Base-by-base conservation (phyloP, 306 rosid species). In the Hylodesmum podocarpum region DNA sequence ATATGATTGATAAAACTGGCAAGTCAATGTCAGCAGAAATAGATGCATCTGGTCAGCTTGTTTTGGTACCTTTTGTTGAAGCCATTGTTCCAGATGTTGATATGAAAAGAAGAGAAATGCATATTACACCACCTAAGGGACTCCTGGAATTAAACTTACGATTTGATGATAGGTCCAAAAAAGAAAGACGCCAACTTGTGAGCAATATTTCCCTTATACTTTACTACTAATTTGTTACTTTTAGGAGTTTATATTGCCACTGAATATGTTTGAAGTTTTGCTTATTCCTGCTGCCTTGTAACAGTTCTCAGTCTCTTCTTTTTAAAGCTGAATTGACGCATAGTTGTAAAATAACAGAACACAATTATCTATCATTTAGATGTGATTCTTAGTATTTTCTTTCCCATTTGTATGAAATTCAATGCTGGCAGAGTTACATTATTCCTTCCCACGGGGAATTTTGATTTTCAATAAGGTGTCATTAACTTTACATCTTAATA, bases 141-240 rank as follows among this genome's bases (percentile, higher is more conserved):
- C 99, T 95, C 51, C 85, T 95, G 46, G 97, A 92, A 73, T 78
- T 95, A 84, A 95, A 95, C 77, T 82, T 92, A 66, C 89, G 88
- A 62, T 83, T 73, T 81, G 96, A 91, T 58, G 97, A 89, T 51
- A 90, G 91, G 74, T 90, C 97, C 77, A 95, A 95, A 87, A 95
- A 90, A 87, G 98, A 95, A 87, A 89, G 97, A 76, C 97, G 96
- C 80, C 97, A 89, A 81, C 87, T 90, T 87, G 98, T 95, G 88
- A 95, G 98, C 80, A 90, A 84, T 79, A 89, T 86, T 89, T 79
- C 81, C 80, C 80, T 79, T 2, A 13, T 78, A 69, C 78, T 85
- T 39, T 59, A 66, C 44, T 83, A 36, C 49, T 69, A 57, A 65
- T 72, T 69, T 72, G 81, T 81, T 47, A 64, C 63, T 83, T 66